Evolutionary conservation across 257 asterid species (phyloP), one percentile per base, ranked within the genome.

Genomic region (Scutellaria minor): DNA sequence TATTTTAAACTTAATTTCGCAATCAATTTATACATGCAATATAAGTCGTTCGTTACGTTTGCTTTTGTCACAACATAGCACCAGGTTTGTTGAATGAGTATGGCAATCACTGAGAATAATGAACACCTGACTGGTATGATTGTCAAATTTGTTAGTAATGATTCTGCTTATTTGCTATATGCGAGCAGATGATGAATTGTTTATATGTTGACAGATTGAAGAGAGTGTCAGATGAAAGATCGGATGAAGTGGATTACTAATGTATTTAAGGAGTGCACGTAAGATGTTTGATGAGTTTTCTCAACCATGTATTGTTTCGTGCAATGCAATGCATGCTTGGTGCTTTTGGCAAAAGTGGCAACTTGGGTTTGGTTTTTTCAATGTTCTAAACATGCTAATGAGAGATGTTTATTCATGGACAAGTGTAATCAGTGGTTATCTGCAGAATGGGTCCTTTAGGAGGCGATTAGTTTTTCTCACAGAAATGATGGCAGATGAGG

Each of bases 381-480:
- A 63, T 82, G 81, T 94, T 91, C 77, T 76, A 7, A 53, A 45
- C 5, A 91, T 91, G 96, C 76, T 78, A 7, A 61, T 45, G 50
- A 85, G 86, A 72, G 97, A 91, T 83, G 90, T 89, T 10, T 88
- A 79, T 77, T 85, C 97, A 0, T 94, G 99, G 99, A 94, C 99
- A 22, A 88, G 92, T 76, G 60, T 94, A 66, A 87, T 94, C 66
- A 82, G 70, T 65, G 97, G 96, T 40, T 88, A 82, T 56, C 73
- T 65, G 10, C 82, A 75, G 71, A 89, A 82, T 41, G 81, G 82
- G 77, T 59, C 78, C n/a, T 86, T 71, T 77, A 66, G 13, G 93
- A 88, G 66, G 96, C 96, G 2, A 27, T 88, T 47, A 64, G 39
- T 57, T 58, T 82, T 18, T 68, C 89, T 89, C 41, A 71, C 22